Conservation (phyloP, 805 yeast genomes). For the Vanderwaltozyma verrucispora region DNA sequence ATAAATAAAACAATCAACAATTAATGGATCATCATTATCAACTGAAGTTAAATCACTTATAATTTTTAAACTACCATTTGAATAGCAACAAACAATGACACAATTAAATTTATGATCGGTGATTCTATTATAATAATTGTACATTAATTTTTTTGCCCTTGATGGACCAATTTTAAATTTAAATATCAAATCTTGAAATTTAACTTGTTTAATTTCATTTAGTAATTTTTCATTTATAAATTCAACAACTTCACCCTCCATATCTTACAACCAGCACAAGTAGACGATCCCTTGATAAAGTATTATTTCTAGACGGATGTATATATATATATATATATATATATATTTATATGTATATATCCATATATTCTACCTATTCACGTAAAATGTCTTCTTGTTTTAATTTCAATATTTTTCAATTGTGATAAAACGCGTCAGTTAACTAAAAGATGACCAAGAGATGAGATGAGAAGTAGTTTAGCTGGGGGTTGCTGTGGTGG, state of each 20-base stretch:
- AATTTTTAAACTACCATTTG: slow-evolving; percentile 13
- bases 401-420: no score
- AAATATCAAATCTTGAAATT: slow-evolving; percentile 21
- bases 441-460: no score
- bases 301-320: no score
- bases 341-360: no score
- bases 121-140: slow-evolving; percentile 17
- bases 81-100: slow-evolving; percentile 17
- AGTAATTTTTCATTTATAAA: slow-evolving; percentile 19
- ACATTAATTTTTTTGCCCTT: slow-evolving; percentile 22
- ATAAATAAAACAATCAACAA: slow-evolving; percentile 25
- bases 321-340: no score
- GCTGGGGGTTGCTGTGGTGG: no score
- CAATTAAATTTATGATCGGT: slow-evolving; percentile 21
- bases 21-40: slow-evolving; percentile 8
- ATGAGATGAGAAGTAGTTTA: no score
- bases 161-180: slow-evolving; percentile 18
- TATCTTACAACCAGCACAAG: no score
- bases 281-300: no score
- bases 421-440: no score
- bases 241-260: slow-evolving; percentile 1
- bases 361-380: no score
- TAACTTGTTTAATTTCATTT: slow-evolving; percentile 19
- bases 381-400: no score
- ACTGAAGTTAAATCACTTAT: slow-evolving; percentile 13